Base-by-base conservation (phyloP, 352 stramenopile genomes). In the Plasmopara muralis region DNA sequence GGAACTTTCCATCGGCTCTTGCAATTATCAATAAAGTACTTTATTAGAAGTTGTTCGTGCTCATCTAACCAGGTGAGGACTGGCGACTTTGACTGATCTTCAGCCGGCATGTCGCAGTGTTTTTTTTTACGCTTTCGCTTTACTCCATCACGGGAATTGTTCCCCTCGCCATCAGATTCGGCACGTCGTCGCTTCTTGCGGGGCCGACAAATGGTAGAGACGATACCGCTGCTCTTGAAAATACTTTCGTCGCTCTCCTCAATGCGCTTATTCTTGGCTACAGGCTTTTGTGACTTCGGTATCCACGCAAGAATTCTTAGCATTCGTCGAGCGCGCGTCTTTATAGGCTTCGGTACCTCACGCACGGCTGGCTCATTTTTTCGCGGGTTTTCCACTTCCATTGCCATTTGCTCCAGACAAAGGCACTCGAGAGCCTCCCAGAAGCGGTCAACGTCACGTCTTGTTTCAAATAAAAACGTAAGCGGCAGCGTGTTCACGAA, bases 341-440 rank as follows among this genome's bases (percentile, higher is more conserved):
- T 80, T 13, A 68, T 39, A 4, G 81, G 81, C 20, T 87, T 73
- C 12, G 81, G 81, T 12, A 89, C 68, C 47, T 75, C 62, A 48
- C 75, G 75, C 9, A 90, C 77, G 0, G 54, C 47, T 10, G 75
- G 71, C 14, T 75, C 77, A 40, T 87, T 84, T 25, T 55, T 68
- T 12, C 60, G 60, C 9, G 75, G 76, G 14, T 72, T 74, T 29
- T 64, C 54, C 9, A 90, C 74, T 56, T 90, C 80, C 74, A 87
- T 89, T 14, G 83, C 67, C 77, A 93, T 85, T 38, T 83, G 60
- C 53, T 93, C 83, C 4, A 91, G 60, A 43, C 78, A 90, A 0
- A 91, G 55, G 37, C 83, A 89, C 49, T 93, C 76, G 0, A 93
- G 58, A 9, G 80, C 71, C 50, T 91, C 79, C 83, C 83, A 93